Evolutionary conservation across 1,139 yeast species (phyloP).

Genomic region (Schwanniomyces etchellsii): DNA sequence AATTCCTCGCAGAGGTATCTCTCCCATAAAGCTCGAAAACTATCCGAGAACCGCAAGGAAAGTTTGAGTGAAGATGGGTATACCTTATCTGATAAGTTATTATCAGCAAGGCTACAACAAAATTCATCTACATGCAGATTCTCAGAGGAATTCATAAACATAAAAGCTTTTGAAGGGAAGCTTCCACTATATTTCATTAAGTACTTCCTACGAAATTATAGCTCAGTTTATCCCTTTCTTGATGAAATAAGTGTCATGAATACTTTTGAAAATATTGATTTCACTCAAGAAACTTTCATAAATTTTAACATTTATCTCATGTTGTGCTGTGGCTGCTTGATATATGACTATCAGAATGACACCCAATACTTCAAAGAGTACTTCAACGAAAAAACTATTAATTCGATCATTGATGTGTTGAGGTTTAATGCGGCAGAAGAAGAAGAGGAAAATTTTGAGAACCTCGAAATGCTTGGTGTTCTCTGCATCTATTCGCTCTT

Average conservation of each 20-base stretch:
- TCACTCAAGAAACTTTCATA: slow-evolving; percentile 31
- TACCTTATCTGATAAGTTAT: background rate
- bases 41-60: background rate
- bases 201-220: slow-evolving; percentile 35
- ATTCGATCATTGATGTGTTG: slow-evolving; percentile 29
- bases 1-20: slow-evolving; percentile 1
- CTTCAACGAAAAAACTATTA: slow-evolving; percentile 29
- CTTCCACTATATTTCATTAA: slow-evolving; percentile 27
- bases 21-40: background rate
- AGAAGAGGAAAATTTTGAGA: slow-evolving; percentile 15
- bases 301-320: slow-evolving; percentile 33
- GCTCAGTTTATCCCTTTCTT: slow-evolving; percentile 33
- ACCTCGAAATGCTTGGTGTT: slow-evolving; percentile 24
- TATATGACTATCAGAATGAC: slow-evolving; percentile 25
- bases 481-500: slow-evolving; percentile 27
- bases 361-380: slow-evolving; percentile 17
- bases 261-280: slow-evolving; percentile 21
- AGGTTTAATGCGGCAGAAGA: slow-evolving; percentile 17
- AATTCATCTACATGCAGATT: slow-evolving; percentile 5
- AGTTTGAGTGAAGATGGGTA: background rate
- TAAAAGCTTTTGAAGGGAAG: slow-evolving; percentile 23
- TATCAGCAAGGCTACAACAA: background rate
- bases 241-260: slow-evolving; percentile 15
- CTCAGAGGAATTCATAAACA: slow-evolving; percentile 33
- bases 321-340: slow-evolving; percentile 35